Evolutionary conservation across 257 asterid genomes (phyloP).

Genomic region (Leonotis leonurus): DNA sequence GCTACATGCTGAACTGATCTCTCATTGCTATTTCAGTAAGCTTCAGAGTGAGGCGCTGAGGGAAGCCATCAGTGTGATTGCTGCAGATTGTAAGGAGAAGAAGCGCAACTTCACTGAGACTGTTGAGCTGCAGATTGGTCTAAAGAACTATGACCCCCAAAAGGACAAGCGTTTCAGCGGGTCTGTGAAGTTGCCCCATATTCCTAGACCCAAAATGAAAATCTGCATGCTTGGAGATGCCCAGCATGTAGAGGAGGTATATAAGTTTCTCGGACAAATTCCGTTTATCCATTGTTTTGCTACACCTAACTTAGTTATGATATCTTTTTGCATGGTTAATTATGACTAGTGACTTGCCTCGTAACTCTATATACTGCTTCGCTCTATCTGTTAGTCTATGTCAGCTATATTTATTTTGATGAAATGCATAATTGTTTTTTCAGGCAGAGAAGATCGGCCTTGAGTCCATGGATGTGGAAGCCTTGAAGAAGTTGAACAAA

Average conservation of each 20-base stretch:
- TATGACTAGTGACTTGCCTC: too few species aligned
- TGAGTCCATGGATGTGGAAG: conserved; percentile 60
- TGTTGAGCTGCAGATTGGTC: conserved; percentile 48
- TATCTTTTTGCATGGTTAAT: too few species aligned
- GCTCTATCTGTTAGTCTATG: neutral
- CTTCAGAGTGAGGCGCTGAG: conserved; percentile 45
- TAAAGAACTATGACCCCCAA: conserved; percentile 50
- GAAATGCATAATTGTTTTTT: neutral
- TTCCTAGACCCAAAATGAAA: conserved; percentile 44
- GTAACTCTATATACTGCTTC: neutral
- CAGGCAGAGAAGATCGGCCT: conserved; percentile 53
- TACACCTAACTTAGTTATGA: too few species aligned
- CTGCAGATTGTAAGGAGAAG: conserved; percentile 27
- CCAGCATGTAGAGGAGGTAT: conserved; percentile 53
- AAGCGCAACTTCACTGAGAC: conserved; percentile 44
- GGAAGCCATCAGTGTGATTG: conserved; percentile 34
- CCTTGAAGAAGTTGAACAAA: conserved; percentile 49
- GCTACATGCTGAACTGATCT: neutral
- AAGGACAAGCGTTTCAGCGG: conserved; percentile 56
- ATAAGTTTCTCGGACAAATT: too few species aligned
- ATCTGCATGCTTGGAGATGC: conserved; percentile 50
- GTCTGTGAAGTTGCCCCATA: conserved; percentile 45
- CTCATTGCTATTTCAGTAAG: conserved; percentile 32
- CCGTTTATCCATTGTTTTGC: too few species aligned
- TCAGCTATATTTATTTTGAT: neutral